A percentile compares a stretch with the other conserved stretches of the same genome.
phyloP scores from a whole-genome alignment of 2,329 filamentous ascomycete genomes.

The Hawksworthiomyces lignivorus region DNA sequence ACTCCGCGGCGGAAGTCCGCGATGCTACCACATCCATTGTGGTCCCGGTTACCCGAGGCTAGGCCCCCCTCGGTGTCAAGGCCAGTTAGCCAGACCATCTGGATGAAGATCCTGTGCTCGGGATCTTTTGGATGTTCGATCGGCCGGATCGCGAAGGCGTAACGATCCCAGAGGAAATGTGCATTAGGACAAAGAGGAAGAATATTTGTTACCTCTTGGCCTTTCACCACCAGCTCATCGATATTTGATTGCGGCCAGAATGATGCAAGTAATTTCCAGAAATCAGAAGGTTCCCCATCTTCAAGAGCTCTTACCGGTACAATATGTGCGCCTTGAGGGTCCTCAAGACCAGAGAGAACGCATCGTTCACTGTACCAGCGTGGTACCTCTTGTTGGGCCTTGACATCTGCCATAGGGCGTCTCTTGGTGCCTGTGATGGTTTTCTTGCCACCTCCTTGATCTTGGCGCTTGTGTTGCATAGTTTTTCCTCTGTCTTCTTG shows the following conservation, averaged over 20 bases:
- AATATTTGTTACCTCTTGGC: conserved; percentile 1
- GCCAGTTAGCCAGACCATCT: conserved; percentile 7
- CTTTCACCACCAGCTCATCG: not conserved
- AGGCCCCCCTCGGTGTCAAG: not conserved
- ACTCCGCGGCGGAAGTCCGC: conserved; percentile 5
- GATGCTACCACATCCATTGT: conserved; percentile 1
- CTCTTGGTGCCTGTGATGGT: too few relatives aligned
- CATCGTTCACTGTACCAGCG: not conserved
- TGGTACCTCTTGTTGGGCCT: conserved; percentile 2
- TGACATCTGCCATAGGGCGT: not conserved
- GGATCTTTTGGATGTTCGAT: conserved; percentile 1
- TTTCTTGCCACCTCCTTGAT: too few relatives aligned
- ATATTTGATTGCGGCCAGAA: conserved; percentile 1
- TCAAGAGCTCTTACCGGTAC: conserved; percentile 2
- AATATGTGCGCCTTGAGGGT: conserved; percentile 8
- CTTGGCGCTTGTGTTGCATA: too few relatives aligned
- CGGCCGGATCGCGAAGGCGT: not conserved
- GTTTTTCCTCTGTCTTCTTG: too few relatives aligned
- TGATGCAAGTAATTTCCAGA: not conserved
- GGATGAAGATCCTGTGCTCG: not conserved
- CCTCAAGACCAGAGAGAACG: not conserved
- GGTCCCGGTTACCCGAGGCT: not conserved
- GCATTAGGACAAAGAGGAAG: conserved; percentile 2
- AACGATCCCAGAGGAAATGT: conserved; percentile 3
- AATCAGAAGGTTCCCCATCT: not conserved